These are phyloP conservation scores for Anthoceros angustus DNA, from an alignment of 225 moss, liverwort and hornwort genomes.

Conservation along the genomic window DNA sequence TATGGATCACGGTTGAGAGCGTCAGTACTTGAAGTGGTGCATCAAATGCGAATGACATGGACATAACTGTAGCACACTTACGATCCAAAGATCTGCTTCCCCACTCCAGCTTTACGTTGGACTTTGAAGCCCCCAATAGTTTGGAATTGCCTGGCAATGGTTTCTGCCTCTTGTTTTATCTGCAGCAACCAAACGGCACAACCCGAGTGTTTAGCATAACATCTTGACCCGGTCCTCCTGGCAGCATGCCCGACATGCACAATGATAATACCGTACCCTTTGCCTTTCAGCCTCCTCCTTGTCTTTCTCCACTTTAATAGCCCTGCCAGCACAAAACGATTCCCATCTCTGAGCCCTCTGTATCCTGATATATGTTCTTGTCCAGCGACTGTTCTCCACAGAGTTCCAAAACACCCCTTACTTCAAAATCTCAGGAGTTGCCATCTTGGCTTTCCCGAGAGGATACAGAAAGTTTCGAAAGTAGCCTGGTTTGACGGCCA, in stretches of 20 bases:
- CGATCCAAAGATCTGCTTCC: slow-evolving; percentile 84
- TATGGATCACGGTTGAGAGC: background rate
- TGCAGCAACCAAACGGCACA: slow-evolving; percentile 4
- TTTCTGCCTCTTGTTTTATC: slow-evolving; percentile 66
- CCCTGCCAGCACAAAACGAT: slow-evolving; percentile 16
- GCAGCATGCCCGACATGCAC: background rate
- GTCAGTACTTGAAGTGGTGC: background rate
- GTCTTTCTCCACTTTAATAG: slow-evolving; percentile 51
- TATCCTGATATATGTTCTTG: too few relatives aligned
- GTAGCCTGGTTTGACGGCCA: slow-evolving; percentile 79
- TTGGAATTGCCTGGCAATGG: slow-evolving; percentile 61
- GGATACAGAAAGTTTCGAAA: slow-evolving; percentile 76
- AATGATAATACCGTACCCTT: slow-evolving; percentile 18
- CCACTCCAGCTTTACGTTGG: slow-evolving; percentile 71
- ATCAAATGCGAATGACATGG: too few relatives aligned
- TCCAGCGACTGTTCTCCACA: background rate
- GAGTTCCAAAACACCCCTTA: slow-evolving; percentile 14
- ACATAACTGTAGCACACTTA: slow-evolving; percentile 12
- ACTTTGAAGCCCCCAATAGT: slow-evolving; percentile 50
- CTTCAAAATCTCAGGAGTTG: slow-evolving; percentile 71
- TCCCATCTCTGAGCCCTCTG: too few relatives aligned
- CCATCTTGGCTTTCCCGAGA: slow-evolving; percentile 66
- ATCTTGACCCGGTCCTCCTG: background rate
- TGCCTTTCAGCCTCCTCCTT: slow-evolving; percentile 42
- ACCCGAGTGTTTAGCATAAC: background rate